Evolutionary conservation across 2,329 filamentous ascomycete genomes (phyloP).

Genomic region (Fusarium metavorans): DNA sequence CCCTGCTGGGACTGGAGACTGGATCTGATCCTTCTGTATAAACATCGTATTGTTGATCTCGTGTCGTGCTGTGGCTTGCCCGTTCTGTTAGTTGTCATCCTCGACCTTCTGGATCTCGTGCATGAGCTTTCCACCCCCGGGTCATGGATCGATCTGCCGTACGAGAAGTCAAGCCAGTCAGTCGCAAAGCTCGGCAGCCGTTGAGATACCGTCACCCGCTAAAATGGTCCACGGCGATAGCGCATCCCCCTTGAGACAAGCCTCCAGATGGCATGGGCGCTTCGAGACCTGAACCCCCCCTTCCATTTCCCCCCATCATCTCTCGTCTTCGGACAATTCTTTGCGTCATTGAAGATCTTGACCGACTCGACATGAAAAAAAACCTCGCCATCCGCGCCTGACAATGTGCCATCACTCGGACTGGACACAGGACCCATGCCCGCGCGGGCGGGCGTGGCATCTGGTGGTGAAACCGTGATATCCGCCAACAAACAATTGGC

Average conservation of each 20-base stretch:
- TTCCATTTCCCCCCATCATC: constrained; percentile 10
- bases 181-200: constrained; percentile 23
- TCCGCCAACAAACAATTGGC: constrained; percentile 14
- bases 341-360: constrained; percentile 12
- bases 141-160: background rate
- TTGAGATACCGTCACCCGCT: constrained; percentile 11
- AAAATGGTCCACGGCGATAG: constrained; percentile 11
- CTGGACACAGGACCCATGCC: constrained; percentile 12
- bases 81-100: constrained; percentile 20
- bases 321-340: constrained; percentile 19
- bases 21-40: constrained; percentile 18
- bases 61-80: constrained; percentile 35
- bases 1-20: constrained; percentile 11
- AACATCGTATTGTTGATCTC: constrained; percentile 44
- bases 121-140: background rate
- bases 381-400: constrained; percentile 22
- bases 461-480: constrained; percentile 38
- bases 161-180: constrained; percentile 3
- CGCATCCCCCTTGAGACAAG: constrained; percentile 23
- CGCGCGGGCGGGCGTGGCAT: constrained; percentile 20
- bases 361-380: background rate
- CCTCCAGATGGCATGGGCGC: constrained; percentile 7
- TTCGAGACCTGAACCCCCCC: constrained; percentile 17
- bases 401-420: constrained; percentile 9
- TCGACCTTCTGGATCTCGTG: constrained; percentile 1